Evolutionary conservation across 371 early-diverging fungal species (phyloP).

Genomic region (Massospora cicadina): DNA sequence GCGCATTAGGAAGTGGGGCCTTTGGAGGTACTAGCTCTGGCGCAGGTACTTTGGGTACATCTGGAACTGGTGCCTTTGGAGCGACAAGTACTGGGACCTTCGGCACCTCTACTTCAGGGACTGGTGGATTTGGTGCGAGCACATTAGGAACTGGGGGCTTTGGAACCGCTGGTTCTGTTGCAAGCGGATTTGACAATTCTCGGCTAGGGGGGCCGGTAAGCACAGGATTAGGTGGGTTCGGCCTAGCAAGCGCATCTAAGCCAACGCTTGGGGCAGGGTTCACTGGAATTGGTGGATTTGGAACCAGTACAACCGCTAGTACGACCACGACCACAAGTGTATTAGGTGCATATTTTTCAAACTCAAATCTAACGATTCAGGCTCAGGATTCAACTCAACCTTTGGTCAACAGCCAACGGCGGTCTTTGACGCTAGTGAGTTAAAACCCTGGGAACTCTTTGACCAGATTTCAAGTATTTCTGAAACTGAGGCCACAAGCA

Average conservation of each 20-base stretch:
- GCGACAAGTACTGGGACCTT: neutral
- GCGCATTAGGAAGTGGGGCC: neutral
- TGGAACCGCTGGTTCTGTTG: neutral
- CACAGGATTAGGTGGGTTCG: no score
- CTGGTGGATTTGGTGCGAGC: neutral
- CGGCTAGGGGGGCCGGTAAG: no score
- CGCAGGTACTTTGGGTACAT: neutral
- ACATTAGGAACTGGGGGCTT: neutral
- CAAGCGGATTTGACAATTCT: neutral
- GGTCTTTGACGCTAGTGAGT: neutral
- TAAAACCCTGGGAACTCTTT: neutral
- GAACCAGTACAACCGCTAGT: no score
- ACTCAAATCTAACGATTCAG: no score
- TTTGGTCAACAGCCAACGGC: neutral
- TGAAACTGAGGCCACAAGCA: neutral
- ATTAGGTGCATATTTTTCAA: neutral
- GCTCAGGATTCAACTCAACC: no score
- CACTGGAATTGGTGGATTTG: no score
- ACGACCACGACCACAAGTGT: neutral
- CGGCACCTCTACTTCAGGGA: neutral
- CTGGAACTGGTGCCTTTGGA: neutral
- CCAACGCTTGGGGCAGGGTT: neutral
- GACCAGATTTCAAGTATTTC: neutral
- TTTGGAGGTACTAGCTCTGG: neutral
- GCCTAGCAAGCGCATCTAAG: neutral